Percentiles rank a stretch among this genome's conserved stretches.
These are phyloP conservation scores for Helenozyma rhizophorensis DNA, from an alignment of 805 yeast genomes.

Conservation along the genomic window DNA sequence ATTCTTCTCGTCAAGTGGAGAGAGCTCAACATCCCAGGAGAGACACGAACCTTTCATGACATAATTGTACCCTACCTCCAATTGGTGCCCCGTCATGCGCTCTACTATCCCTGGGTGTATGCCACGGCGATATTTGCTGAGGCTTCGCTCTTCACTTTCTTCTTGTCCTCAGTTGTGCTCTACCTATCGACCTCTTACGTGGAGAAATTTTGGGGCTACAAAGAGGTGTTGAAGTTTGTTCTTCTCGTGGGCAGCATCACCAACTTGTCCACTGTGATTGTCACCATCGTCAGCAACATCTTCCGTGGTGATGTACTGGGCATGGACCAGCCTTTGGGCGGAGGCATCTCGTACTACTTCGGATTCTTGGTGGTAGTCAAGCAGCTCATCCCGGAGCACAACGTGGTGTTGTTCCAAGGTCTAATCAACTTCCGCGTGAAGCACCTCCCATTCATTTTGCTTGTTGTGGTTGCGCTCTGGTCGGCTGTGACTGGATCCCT, in stretches of 20 bases:
- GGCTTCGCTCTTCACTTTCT: conserved; percentile 42
- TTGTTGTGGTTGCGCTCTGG: conserved; percentile 31
- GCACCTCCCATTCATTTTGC: conserved; percentile 52
- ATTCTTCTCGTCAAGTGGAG: conserved; percentile 40
- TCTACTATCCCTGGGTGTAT: conserved; percentile 62
- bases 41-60: conserved; percentile 22
- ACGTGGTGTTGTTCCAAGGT: conserved; percentile 44
- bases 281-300: conserved; percentile 36
- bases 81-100: conserved; percentile 54
- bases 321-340: conserved; percentile 45
- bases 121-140: conserved; percentile 64
- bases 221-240: conserved; percentile 48
- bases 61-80: conserved; percentile 56
- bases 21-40: conserved; percentile 8
- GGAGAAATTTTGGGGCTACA: conserved; percentile 48
- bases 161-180: conserved; percentile 35
- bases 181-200: conserved; percentile 42
- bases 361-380: conserved; percentile 55
- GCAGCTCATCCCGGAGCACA: conserved; percentile 57
- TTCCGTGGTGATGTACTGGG: conserved; percentile 30
- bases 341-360: conserved; percentile 49
- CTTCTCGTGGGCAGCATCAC: conserved; percentile 53
- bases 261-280: conserved; percentile 47
- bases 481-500: conserved; percentile 30
- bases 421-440: conserved; percentile 49